Conservation (phyloP, 108 stramenopile species). For the Pseudonitzschia pungens region DNA sequence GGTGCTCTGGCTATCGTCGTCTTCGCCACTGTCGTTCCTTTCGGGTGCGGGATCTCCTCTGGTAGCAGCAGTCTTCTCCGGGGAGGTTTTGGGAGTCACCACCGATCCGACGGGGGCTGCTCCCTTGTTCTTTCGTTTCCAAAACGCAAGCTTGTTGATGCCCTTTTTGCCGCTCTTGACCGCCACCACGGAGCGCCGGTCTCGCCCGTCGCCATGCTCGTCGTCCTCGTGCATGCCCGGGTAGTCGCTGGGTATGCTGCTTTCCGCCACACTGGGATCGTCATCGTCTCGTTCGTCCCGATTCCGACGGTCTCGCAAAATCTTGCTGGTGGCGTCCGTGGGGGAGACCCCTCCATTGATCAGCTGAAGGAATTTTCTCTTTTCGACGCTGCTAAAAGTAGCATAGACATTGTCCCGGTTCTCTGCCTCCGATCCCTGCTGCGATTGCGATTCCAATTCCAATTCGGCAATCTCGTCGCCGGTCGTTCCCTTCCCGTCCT, state of each 20-base stretch:
- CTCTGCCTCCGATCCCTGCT: background rate
- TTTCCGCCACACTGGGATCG: background rate
- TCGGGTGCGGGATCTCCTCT: background rate
- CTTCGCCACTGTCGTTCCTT: background rate
- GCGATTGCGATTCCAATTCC: no score
- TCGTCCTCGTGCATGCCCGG: background rate
- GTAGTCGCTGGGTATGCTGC: background rate
- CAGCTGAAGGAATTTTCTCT: constrained; percentile 72
- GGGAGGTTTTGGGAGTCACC: background rate
- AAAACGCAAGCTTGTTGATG: constrained; percentile 1
- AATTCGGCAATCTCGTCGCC: background rate
- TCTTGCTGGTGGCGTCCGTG: constrained; percentile 25
- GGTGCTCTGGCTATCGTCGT: background rate
- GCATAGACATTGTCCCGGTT: constrained; percentile 49
- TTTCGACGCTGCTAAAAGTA: constrained; percentile 61
- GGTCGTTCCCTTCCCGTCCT: background rate
- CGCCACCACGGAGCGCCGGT: background rate
- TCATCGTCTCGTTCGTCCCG: constrained; percentile 3
- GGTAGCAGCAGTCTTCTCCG: background rate
- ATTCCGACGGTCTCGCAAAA: constrained; percentile 37
- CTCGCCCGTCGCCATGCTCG: background rate
- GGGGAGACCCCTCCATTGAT: constrained; percentile 68
- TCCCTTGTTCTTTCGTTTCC: background rate
- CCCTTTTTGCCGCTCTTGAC: background rate
- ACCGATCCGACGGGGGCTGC: background rate